These are phyloP conservation scores for Fusarium staphyleae DNA, from an alignment of 2,329 filamentous ascomycete species.

Conservation along the genomic window DNA sequence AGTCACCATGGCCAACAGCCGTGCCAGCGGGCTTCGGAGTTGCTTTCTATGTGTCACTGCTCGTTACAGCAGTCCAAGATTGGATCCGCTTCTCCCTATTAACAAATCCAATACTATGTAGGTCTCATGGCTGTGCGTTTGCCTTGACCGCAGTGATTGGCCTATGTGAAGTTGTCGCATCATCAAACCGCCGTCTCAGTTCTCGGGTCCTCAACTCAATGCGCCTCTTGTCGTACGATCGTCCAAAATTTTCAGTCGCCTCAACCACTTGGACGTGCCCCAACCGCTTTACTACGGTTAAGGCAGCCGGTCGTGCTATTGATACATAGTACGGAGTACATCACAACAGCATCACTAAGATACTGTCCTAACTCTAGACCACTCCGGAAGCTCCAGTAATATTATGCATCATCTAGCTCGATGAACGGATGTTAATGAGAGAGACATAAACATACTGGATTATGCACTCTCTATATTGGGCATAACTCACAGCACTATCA, in stretches of 20 bases:
- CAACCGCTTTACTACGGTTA: too few relatives aligned
- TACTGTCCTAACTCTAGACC: too few relatives aligned
- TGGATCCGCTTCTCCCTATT: not conserved
- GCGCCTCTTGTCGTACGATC: not conserved
- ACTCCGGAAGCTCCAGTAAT: too few relatives aligned
- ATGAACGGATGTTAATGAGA: too few relatives aligned
- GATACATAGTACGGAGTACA: too few relatives aligned
- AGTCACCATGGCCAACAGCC: not conserved
- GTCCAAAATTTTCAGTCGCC: not conserved
- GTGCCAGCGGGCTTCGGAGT: conserved; percentile 4
- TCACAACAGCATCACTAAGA: too few relatives aligned
- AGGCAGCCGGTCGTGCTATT: too few relatives aligned
- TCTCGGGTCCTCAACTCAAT: not conserved
- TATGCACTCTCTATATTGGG: too few relatives aligned
- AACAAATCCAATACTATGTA: not conserved
- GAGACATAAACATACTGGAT: too few relatives aligned
- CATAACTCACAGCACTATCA: too few relatives aligned
- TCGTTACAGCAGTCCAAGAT: not conserved
- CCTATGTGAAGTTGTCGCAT: not conserved
- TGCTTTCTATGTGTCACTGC: not conserved
- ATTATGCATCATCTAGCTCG: too few relatives aligned
- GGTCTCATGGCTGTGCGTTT: not conserved
- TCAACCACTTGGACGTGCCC: not conserved
- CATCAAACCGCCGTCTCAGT: conserved; percentile 4
- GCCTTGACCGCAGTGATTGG: not conserved